Base-by-base conservation (phyloP, 2,329 filamentous ascomycete genomes). In the Coniochaeta sp. region DNA sequence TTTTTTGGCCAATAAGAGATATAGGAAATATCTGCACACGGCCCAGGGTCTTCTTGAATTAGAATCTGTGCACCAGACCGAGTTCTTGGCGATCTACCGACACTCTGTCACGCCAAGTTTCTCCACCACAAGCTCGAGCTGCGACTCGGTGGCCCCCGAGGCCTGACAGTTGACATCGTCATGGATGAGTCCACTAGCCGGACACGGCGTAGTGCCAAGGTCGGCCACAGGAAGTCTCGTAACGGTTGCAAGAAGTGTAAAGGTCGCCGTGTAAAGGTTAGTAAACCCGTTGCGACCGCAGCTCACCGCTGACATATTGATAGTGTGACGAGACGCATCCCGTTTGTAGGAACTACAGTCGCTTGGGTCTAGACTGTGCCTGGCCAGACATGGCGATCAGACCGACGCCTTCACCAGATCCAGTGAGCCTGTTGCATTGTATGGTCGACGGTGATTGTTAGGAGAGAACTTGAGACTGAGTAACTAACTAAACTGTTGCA, bases 191-290 rank as follows among this genome's bases (percentile, higher is more conserved):
- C 26, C 24, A 30, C 24, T 17, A 12, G 4, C 26, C 9, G 24
- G 12, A 9, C 47, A 52, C 22, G 24, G 26, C 60, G 57, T 22
- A 28, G 60, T 4, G 56, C 60, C 17, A 70, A 69, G 62, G 63
- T 70, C 12, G 68, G 68, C 24, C 69, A 72, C 55, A 66, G 66
- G 55, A 72, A 72, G 58, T 71, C 69, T 12, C 67, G 70, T 42
- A 69, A 70, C 22, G 70, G 70, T 3, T 72, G 70, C 59, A 59
- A 62, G 10, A 69, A 65, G 17, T 72, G 69, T 62, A 72, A 71
- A 52, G 58, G 59, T 1, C 66, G 70, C 3, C 67, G 70, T 1
- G 69, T 71, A 32, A 71, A 70, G 65, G 68, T 66, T 59, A 30
- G 65, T 38, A 19, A 6, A 28, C 17, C 42, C 10, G 4, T 36